Evolutionary conservation across 352 stramenopile species (phyloP).

Genomic region (Globisporangium nunn): DNA sequence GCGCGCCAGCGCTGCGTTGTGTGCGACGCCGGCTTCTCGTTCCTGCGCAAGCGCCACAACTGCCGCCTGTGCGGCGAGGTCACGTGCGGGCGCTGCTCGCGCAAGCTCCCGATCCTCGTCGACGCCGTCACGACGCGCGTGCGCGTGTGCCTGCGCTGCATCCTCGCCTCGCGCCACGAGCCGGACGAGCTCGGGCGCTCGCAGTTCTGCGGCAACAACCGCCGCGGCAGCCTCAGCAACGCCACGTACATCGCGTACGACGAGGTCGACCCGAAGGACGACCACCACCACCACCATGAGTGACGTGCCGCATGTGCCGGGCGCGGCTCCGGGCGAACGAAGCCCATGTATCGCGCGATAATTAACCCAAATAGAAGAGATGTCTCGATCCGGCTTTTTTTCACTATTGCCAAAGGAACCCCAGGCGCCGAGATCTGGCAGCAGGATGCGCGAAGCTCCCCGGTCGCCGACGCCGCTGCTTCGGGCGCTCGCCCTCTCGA

Average conservation of each 20-base stretch:
- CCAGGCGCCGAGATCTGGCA: not conserved
- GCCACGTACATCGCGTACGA: conserved; percentile 67
- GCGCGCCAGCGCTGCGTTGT: conserved; percentile 51
- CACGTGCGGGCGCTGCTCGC: conserved; percentile 61
- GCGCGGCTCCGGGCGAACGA: not conserved
- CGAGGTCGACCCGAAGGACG: conserved; percentile 15
- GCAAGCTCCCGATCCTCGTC: conserved; percentile 65
- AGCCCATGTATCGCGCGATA: not conserved
- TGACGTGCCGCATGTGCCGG: too few relatives aligned
- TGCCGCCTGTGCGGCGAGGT: conserved; percentile 69
- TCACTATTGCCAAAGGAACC: not conserved
- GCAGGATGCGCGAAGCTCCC: not conserved
- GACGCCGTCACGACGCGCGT: conserved; percentile 52
- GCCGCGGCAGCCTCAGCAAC: conserved; percentile 43
- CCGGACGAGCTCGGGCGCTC: conserved; percentile 37
- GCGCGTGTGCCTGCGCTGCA: conserved; percentile 73
- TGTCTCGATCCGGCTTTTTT: not conserved
- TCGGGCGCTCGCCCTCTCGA: conserved; percentile 5
- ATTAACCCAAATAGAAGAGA: not conserved
- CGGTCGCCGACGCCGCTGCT: not conserved
- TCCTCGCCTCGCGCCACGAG: conserved; percentile 57
- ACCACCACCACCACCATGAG: not conserved
- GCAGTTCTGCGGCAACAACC: conserved; percentile 17
- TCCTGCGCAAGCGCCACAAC: conserved; percentile 70
- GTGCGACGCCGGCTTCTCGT: conserved; percentile 61